Base-by-base conservation (phyloP, 2,329 filamentous ascomycete species). In the Juglanconis sp. region DNA sequence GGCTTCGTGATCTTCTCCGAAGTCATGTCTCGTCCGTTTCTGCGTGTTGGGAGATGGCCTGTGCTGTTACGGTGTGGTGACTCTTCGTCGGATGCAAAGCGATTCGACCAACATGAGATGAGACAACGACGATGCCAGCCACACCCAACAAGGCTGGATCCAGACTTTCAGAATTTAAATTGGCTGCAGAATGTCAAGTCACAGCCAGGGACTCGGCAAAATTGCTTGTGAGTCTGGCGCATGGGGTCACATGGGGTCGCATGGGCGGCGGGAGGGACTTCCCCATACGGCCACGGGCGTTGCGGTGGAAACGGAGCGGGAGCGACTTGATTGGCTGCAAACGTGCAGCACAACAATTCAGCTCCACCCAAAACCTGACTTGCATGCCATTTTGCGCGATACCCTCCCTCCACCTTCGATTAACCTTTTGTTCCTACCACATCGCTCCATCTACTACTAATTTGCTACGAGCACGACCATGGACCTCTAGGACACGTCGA, bases 321-420 rank as follows among this genome's bases (percentile, higher is more conserved):
- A 40, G 6, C 47, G 0, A 4, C 38, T 31, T 54, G n/a, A 63
- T 63, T 63, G 60, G 60, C 60, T 40, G 5, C 11, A 5, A 17
- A 15, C 30, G 5, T n/a, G 32, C 42, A 56, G 57, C 60, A 63
- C 53, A 59, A 60, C 56, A 62, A 50, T 51, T 44, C 53, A 40
- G 59, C 50, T 50, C 60, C 60, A 57, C 60, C 53, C 60, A 63
- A 63, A 63, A 63, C 60, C 54, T 56, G 60, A 54, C 42, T 38
- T 53, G 57, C 57, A 52, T 47, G 57, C 57, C 44, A 35, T 60
- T 40, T 62, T 50, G 44, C 48, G 53, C 40, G 51, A 58, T 60
- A 46, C 51, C 51, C 58, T 58, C 58, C 48, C 46, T 17, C 38
- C 49, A 40, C 36, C 34, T 42, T 53, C 4, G 13, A 38, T 38